These are phyloP conservation scores for Tuber aestivum DNA, from an alignment of 495 filamentous ascomycete genomes.

Conservation along the genomic window DNA sequence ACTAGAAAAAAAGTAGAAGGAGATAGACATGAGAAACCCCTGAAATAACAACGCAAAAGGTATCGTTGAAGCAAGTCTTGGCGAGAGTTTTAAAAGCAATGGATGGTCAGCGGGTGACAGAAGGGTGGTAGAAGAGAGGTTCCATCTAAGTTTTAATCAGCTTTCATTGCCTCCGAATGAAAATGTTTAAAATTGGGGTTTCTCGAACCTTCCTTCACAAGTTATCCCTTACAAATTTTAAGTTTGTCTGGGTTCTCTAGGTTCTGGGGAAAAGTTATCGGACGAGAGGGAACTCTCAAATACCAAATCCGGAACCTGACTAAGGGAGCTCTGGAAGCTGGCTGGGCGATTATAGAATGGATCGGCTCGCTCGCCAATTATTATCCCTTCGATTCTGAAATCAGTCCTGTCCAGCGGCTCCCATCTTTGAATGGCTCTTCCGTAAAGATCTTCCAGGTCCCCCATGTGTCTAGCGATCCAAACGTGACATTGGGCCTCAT, in stretches of 20 bases:
- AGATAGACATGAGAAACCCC: background rate
- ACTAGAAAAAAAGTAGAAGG: background rate
- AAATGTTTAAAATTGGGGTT: background rate
- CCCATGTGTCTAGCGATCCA: conserved; percentile 53
- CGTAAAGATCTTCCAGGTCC: conserved; percentile 50
- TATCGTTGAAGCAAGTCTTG: background rate
- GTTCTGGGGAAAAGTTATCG: background rate
- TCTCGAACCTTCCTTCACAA: background rate
- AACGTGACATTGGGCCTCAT: conserved; percentile 52
- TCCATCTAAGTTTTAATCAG: background rate
- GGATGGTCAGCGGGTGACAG: background rate
- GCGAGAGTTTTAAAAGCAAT: background rate
- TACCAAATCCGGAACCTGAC: background rate
- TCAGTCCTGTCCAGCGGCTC: conserved; percentile 1
- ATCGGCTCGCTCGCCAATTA: background rate
- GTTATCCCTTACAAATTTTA: background rate
- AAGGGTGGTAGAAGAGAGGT: background rate
- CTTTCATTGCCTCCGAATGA: background rate
- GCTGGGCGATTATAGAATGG: background rate
- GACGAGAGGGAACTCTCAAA: background rate
- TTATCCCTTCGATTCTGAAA: background rate
- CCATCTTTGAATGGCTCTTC: conserved; percentile 50
- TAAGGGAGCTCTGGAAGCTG: background rate
- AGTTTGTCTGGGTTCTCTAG: background rate
- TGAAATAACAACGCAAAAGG: background rate